A percentile compares a stretch with the other conserved stretches of the same genome.
Evolutionary conservation across 176 grass and related monocot genomes (phyloP).

Genomic region (Carex kokanica): DNA sequence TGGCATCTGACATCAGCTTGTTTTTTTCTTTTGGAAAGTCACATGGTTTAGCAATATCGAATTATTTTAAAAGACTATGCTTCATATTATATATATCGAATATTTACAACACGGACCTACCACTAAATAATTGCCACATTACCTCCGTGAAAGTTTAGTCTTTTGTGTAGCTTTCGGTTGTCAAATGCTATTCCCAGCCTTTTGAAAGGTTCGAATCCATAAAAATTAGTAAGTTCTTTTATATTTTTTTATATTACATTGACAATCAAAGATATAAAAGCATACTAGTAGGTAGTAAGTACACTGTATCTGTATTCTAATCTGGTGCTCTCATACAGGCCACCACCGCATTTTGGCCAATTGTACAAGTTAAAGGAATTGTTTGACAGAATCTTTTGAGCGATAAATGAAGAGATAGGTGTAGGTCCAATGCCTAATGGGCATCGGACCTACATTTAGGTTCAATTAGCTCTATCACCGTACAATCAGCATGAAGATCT

Average conservation of each 20-base stretch:
- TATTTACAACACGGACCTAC: not conserved
- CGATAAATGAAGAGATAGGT: no score
- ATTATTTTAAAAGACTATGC: not conserved
- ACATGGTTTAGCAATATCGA: not conserved
- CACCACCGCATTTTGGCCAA: no score
- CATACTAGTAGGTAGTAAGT: not conserved
- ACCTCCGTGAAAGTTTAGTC: not conserved
- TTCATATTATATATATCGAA: not conserved
- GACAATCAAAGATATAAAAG: not conserved
- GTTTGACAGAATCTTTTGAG: no score
- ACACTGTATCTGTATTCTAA: not conserved
- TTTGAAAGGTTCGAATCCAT: not conserved
- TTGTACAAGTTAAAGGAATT: no score
- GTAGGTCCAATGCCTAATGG: no score
- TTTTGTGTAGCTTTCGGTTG: conserved; percentile 21
- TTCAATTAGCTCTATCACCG: no score
- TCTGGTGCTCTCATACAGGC: not conserved
- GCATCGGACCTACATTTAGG: no score
- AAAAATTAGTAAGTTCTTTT: not conserved
- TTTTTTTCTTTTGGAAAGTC: not conserved
- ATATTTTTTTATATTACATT: not conserved
- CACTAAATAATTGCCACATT: not conserved
- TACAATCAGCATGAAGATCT: no score
- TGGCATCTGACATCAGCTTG: not conserved
- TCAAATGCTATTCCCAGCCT: not conserved